phyloP scores from a whole-genome alignment of 768 basidiomycete genomes.

The Lenzites betulinus region DNA sequence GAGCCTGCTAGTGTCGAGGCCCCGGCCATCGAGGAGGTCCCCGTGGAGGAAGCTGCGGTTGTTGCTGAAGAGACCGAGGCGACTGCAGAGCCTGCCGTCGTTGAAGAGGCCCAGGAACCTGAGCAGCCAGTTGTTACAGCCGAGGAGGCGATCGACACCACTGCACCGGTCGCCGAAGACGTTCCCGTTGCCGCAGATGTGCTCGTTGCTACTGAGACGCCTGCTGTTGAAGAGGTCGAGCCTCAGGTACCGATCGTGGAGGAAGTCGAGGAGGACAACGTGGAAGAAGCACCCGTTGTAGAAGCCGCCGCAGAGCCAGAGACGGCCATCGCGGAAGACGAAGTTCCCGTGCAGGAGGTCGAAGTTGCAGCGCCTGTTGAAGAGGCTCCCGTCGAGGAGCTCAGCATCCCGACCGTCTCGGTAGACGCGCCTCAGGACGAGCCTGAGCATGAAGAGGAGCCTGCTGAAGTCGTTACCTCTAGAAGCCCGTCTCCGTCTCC shows the following conservation, averaged over 20 bases:
- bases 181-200: not conserved
- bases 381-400: not conserved
- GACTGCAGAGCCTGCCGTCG: not conserved
- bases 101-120: not conserved
- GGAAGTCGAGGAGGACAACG: slow-evolving; percentile 4
- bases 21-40: not conserved
- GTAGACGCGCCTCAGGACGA: slow-evolving; percentile 14
- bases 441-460: not conserved
- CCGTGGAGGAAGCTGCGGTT: not conserved
- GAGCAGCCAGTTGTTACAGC: not conserved
- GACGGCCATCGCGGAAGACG: not conserved
- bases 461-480: slow-evolving; percentile 2
- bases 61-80: not conserved
- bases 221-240: not conserved
- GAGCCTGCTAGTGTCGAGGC: not conserved
- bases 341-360: not conserved
- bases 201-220: not conserved
- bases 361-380: not conserved
- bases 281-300: slow-evolving; percentile 1
- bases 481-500: slow-evolving; percentile 14
- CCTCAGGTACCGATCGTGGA: not conserved
- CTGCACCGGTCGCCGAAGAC: not conserved
- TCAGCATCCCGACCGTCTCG: slow-evolving; percentile 5
- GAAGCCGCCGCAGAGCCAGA: slow-evolving; percentile 1
- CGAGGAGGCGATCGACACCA: not conserved